Base-by-base conservation (phyloP, 805 yeast species). In the Metschnikowia aberdeeniae region DNA sequence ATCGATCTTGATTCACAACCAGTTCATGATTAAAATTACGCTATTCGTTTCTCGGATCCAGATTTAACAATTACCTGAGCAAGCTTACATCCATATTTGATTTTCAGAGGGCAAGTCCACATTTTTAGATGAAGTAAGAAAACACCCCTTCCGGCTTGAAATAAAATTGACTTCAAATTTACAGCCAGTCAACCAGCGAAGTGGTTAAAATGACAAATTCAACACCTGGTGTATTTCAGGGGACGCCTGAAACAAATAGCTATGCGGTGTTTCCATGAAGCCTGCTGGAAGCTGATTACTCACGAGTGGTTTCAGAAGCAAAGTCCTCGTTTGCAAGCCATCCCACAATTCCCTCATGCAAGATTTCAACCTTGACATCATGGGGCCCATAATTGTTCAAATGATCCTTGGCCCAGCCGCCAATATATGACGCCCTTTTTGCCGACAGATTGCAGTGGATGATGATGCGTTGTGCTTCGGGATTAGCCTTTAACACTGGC, bases 351-450 rank as follows among this genome's bases (percentile, higher is more conserved):
- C 62, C 62, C 17, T 52, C 56, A 32, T 57, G 52, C 36, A 58
- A 52, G n/a, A 58, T 51, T 30, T 53, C 47, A 29, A 57, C 57
- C 29, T 52, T 42, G 17, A 55, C 50, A 26, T 46, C 47, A 8
- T 43, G 43, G 3, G 49, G 46, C n/a, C 52, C 51, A 12, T 49
- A 22, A 14, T 45, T 46, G 12, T 42, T 41, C 30, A 53, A 14
- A 45, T 57, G 48, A 32, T 56, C 60, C 37, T 56, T 49, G 26
- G 58, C 51, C 60, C 61, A 57, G 6, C 62, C 61, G 3, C 53
- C 61, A 7, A 59, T 51, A 10, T 46, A 51, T 4, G 52, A 37
- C 13, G 62, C 58, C 29, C 62, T 40, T 19, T 47, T 43, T 8
- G 42, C 57, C 6, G 62, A 59, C 37, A 55, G 50, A 44, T 59